These are phyloP conservation scores for Fusarium oxysporum DNA, from an alignment of 2,329 filamentous ascomycete genomes.

Conservation along the genomic window DNA sequence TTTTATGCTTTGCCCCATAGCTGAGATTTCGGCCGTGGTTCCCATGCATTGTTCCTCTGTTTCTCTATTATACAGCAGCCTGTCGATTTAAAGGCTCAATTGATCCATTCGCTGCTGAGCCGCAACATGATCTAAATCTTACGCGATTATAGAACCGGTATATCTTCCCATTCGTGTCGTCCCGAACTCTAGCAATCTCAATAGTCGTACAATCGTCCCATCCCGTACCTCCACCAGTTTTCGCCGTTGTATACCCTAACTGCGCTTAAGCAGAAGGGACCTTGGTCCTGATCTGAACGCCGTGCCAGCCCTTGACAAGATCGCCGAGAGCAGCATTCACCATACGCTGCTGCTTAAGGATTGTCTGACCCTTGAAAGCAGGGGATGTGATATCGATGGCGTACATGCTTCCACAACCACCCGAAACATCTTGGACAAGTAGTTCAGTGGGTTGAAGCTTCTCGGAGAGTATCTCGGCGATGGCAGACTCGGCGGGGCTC, in stretches of 20 bases:
- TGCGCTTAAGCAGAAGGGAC: conserved; percentile 47
- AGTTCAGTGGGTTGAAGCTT: conserved; percentile 65
- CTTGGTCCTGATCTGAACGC: conserved; percentile 81
- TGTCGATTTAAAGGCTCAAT: not conserved
- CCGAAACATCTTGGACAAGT: conserved; percentile 82
- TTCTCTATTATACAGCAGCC: not conserved
- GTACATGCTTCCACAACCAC: conserved; percentile 90
- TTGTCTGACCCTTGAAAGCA: conserved; percentile 75
- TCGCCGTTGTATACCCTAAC: no score
- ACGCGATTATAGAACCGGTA: not conserved
- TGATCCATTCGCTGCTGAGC: not conserved
- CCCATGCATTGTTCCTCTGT: not conserved
- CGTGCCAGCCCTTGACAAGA: conserved; percentile 84
- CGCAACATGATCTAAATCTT: not conserved
- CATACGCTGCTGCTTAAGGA: conserved; percentile 85
- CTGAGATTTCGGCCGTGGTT: not conserved
- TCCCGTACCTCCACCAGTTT: not conserved
- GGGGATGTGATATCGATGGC: conserved; percentile 80
- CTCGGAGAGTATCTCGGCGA: conserved; percentile 65
- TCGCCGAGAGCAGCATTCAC: conserved; percentile 81
- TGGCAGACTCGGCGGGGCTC: conserved; percentile 66
- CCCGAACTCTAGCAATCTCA: not conserved
- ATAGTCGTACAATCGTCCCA: conserved; percentile 14
- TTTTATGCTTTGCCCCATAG: not conserved
- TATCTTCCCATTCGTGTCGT: not conserved